A percentile compares a stretch with the other conserved stretches of the same genome.
phyloP scores from a whole-genome alignment of 805 yeast species.

The Wickerhamiella brachini region DNA sequence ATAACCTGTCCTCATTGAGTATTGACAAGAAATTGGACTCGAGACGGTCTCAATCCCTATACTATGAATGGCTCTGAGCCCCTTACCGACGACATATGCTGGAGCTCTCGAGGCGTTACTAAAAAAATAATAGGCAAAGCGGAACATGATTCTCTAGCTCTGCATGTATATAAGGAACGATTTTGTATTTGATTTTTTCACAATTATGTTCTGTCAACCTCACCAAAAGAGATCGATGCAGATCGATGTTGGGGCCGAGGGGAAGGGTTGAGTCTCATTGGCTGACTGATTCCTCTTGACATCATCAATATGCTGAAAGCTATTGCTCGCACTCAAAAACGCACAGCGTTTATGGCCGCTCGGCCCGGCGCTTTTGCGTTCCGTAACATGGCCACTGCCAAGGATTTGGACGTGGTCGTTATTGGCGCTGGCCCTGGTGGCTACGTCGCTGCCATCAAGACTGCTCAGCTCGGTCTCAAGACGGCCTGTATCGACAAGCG shows the following conservation, averaged over 20 bases:
- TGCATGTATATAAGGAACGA: no score
- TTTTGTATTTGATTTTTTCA: neutral
- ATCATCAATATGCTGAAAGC: neutral
- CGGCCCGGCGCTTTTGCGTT: neutral
- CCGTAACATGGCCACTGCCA: conserved; percentile 18
- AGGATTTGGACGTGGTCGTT: conserved; percentile 79
- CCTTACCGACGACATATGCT: no score
- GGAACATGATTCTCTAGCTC: no score
- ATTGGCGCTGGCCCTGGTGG: conserved; percentile 99
- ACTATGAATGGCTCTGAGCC: no score
- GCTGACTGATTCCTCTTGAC: neutral
- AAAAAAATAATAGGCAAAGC: no score
- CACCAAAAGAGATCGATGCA: no score
- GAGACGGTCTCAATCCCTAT: no score
- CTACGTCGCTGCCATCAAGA: conserved; percentile 96
- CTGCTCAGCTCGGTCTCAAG: conserved; percentile 88
- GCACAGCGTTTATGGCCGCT: neutral
- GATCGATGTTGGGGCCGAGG: neutral
- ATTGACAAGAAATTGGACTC: no score
- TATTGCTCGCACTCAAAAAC: neutral
- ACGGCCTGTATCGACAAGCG: conserved; percentile 97
- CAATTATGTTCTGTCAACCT: no score
- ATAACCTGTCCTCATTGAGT: no score
- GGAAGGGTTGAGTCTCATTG: neutral
- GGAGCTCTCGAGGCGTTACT: no score